Base-by-base conservation (phyloP, 345 rosid species). In the Lepidium aucheri region DNA sequence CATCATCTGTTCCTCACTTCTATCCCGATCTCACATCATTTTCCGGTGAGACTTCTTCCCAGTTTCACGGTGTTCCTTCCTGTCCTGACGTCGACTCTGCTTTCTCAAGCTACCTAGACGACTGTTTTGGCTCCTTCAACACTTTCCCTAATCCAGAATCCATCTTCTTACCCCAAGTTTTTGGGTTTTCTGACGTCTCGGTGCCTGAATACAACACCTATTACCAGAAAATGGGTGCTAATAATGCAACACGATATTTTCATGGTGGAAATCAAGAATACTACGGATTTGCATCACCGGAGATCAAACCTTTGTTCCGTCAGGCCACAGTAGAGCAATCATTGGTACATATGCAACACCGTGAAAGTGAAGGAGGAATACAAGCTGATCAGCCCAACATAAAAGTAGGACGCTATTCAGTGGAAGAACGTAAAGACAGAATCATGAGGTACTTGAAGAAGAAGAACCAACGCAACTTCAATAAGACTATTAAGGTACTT, bases 391-490 rank as follows among this genome's bases (percentile, higher is more conserved):
- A 80, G n/a, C 63, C 49, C 33, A 80, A 60, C 38, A 61, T 65
- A 6, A 86, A 84, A 62, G 86, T 89, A 60, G 90, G 92, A 11
- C 81, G 88, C 13, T 91, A 91, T 63, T 70, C 98, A 0, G 89
- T 70, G 4, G 96, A 89, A 72, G 96, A 91, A 73, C 85, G 98
- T 70, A 87, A 85, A 75, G 90, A 84, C n/a, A 83, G 90, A 78
- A 91, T 91, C 76, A 82, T 84, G 16, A 79, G 90, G 74, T 91
- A 87, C 60, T 59, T 89, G 78, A 89, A 87, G 84, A 91, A 91
- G 79, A 85, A 88, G 85, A 91, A 87, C 75, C 90, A 83, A 72
- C 85, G 98, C 69, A 91, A 91, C 78, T 89, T 91, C 58, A 91
- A 87, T 69, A 91, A 91, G 78, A 91, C 96, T 26, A 91, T 91